Base-by-base conservation (phyloP, 306 rosid genomes). In the Cicer arietinum region DNA sequence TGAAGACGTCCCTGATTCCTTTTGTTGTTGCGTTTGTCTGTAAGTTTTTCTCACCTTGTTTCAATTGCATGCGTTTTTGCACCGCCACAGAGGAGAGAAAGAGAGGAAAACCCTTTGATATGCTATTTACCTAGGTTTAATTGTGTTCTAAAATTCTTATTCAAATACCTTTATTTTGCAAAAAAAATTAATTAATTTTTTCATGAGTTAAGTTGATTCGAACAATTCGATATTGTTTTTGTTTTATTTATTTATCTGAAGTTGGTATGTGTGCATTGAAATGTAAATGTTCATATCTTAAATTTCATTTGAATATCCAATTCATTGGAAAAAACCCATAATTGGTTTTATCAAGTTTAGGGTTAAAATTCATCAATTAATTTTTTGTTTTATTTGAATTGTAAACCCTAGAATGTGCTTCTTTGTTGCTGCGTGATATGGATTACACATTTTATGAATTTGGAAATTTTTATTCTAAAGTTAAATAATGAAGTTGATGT, bases 1-100 rank as follows among this genome's bases (percentile, higher is more conserved):
- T 7, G 91, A 86, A 73, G 83, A 83, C 18, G 37, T 83, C 61
- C 84, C 89, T 1, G 88, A 91, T 10, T 67, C 89, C 51, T 91
- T 93, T 67, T n/a, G 65, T 40, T 91, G 97, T 82, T 88, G 92
- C 77, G 90, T 89, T 74, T 93, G 98, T 73, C 47, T 83, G 97
- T 91, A 68, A 86, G 90, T 78, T 77, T 77, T 40, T 72, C 66
- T 20, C 18, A 18, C 67, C 14, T 11, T 37, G 7, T 6, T 58
- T 14, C 63, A 50, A 47, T 58, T 77, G 2, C 9, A 22, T 11
- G 25, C 11, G 0, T 5, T 43, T 43, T 43, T 43, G 8, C 46
- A 7, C 10, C 46, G 46, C 10, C 10, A 7, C n/a, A 12, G 6
- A 54, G 10, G 7, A 48, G 16, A 18, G 0, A 2, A 22, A 30